phyloP scores from a whole-genome alignment of 192 early-diverging fungal genomes.

The Entrophospora sp. region DNA sequence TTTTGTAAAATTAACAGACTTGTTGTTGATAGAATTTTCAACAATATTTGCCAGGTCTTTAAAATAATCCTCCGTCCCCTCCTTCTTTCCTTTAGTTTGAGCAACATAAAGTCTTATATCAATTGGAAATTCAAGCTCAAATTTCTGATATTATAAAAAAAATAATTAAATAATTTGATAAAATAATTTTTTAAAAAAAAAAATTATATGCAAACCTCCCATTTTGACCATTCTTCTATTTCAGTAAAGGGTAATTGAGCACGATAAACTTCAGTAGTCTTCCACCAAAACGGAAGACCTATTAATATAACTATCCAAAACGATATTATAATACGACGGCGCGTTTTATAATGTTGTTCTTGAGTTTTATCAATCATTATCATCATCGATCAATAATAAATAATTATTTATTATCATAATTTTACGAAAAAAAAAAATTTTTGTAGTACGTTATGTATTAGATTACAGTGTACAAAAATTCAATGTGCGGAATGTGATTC shows the following conservation, averaged over 20 bases:
- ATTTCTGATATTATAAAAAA: conserved; percentile 18
- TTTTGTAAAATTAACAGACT: background rate
- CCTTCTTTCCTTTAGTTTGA: too few species aligned
- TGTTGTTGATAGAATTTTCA: conserved; percentile 2
- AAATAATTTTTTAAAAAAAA: too few species aligned
- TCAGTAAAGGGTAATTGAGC: conserved; percentile 58
- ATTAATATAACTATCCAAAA: conserved; percentile 53
- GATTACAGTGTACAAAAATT: too few species aligned
- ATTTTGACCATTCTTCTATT: conserved; percentile 47
- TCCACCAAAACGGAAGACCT: conserved; percentile 71
- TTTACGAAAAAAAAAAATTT: too few species aligned
- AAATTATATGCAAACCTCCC: conserved; percentile 38
- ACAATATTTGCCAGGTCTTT: background rate
- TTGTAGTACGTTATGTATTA: too few species aligned
- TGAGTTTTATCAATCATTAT: too few species aligned
- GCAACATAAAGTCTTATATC: conserved; percentile 18
- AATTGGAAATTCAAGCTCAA: conserved; percentile 25
- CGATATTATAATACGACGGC: conserved; percentile 34
- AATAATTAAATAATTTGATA: background rate
- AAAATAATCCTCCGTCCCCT: background rate
- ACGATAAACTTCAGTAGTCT: conserved; percentile 70
- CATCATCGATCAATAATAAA: too few species aligned
- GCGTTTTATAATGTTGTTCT: too few species aligned
- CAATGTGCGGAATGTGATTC: too few species aligned
- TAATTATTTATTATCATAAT: too few species aligned